phyloP scores from a whole-genome alignment of 768 basidiomycete genomes.

The Omphalotus guepiniiformis region DNA sequence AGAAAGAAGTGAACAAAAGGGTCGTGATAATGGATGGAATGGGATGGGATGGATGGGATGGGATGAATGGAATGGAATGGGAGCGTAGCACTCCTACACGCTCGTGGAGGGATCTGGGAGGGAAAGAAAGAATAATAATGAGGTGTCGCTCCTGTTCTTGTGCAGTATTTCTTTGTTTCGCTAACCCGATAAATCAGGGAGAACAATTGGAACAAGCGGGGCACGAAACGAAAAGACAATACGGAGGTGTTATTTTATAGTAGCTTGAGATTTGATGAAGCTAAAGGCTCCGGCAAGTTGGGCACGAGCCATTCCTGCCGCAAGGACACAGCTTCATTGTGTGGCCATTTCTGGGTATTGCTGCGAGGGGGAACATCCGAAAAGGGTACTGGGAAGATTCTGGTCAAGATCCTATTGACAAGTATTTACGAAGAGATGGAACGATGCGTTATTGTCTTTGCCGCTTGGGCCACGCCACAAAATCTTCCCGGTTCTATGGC shows the following conservation, averaged over 20 bases:
- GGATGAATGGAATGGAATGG: constrained; percentile 28
- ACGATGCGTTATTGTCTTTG: constrained; percentile 44
- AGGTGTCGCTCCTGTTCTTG: constrained; percentile 44
- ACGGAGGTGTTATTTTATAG: constrained; percentile 53
- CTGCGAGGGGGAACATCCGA: constrained; percentile 21
- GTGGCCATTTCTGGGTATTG: not conserved
- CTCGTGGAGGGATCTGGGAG: constrained; percentile 34
- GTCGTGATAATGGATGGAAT: constrained; percentile 22
- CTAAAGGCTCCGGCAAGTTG: constrained; percentile 34
- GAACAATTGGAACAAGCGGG: constrained; percentile 67
- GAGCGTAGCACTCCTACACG: constrained; percentile 30
- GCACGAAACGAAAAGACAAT: constrained; percentile 58
- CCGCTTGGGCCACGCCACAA: constrained; percentile 13
- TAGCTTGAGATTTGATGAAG: constrained; percentile 24
- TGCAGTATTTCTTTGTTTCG: constrained; percentile 48
- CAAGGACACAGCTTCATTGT: not conserved
- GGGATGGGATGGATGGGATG: constrained; percentile 21
- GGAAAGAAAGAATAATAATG: constrained; percentile 35
- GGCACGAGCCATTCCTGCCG: constrained; percentile 23
- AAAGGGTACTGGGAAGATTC: constrained; percentile 27
- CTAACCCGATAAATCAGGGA: constrained; percentile 32
- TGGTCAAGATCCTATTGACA: constrained; percentile 37
- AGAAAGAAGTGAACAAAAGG: constrained; percentile 10
- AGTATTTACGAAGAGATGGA: constrained; percentile 38
- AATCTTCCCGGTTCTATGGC: constrained; percentile 29